Base-by-base conservation (phyloP, 768 basidiomycete species). In the Leccinum boreale region DNA sequence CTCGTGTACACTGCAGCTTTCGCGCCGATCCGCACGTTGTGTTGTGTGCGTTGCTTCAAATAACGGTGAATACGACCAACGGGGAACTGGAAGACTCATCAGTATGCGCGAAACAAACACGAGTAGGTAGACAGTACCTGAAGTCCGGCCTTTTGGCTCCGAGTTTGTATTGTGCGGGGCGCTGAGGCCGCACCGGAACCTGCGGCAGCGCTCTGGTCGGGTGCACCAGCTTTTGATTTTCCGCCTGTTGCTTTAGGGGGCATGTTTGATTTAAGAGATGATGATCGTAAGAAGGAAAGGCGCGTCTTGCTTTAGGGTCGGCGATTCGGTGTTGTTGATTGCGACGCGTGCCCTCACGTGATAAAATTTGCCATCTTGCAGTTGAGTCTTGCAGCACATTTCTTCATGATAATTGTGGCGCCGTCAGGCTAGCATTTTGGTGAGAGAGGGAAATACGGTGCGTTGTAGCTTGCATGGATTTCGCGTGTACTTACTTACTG, bases 41-140 rank as follows among this genome's bases (percentile, higher is more conserved):
- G 89, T 70, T 94, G 91, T 17, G 92, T 96, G 62, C 90, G 84
- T 69, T 88, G 88, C 73, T 97, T 94, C 63, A 97, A 77, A 76
- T 92, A 96, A 78, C 95, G 85, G 72, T 98, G 95, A 56, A 97
- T 94, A 92, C 94, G 94, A 52, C 94, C 94, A 47, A 97, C 95
- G 36, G 94, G 94, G 74, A 97, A 97, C 93, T 94, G 39, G 19
- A 9, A 24, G 12, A 9, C 12, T 15, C 24, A 50, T 57, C 29
- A 58, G 53, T 33, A 39, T 31, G n/a, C 48, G 35, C 42, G n/a
- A 6, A 46, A 14, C 15, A 39, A 45, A 11, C 24, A 31, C 10
- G 35, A 15, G 45, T 1, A 6, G 31, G 19, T 7, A 7, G 51
- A 70, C 78, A 50, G 9, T 50, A 92, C 93, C 82, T 94, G 92